These are phyloP conservation scores for Diplodia scrobiculata DNA, from an alignment of 2,329 filamentous ascomycete genomes.

Conservation along the genomic window DNA sequence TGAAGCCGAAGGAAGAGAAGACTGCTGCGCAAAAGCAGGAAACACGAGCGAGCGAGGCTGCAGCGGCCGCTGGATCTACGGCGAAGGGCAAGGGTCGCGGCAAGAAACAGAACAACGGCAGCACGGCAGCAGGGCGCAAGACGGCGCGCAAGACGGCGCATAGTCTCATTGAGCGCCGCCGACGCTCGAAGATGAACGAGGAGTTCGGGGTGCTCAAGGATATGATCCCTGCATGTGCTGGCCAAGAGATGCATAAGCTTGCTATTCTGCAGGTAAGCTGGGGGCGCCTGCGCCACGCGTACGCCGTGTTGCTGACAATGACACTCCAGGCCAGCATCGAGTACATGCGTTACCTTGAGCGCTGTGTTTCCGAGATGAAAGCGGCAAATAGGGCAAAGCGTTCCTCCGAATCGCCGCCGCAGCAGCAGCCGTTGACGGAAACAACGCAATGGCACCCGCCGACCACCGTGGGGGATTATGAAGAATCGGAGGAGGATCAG, in stretches of 20 bases:
- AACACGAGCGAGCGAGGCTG: conserved; percentile 1
- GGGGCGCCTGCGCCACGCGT: not conserved
- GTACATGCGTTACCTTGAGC: conserved; percentile 90
- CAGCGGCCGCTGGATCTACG: conserved; percentile 32
- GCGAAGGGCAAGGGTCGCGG: conserved; percentile 35
- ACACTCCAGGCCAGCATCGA: conserved; percentile 80
- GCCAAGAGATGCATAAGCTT: conserved; percentile 95
- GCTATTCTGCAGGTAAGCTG: conserved; percentile 79
- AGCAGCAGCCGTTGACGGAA: conserved; percentile 30
- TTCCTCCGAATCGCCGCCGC: not conserved
- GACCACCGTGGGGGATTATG: conserved; percentile 38
- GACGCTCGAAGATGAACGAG: conserved; percentile 97
- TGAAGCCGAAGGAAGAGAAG: conserved; percentile 67
- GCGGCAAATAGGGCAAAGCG: conserved; percentile 16
- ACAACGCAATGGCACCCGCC: conserved; percentile 33
- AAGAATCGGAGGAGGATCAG: conserved; percentile 48
- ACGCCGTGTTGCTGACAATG: not conserved
- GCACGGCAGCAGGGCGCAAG: conserved; percentile 86
- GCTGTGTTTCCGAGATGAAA: conserved; percentile 81
- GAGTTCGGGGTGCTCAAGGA: conserved; percentile 91
- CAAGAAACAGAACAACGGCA: conserved; percentile 70
- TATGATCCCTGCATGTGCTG: conserved; percentile 94
- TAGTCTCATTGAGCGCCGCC: conserved; percentile 85
- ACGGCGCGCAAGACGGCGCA: conserved; percentile 95
- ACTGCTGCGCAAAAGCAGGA: conserved; percentile 33